Evolutionary conservation across 2,329 filamentous ascomycete species (phyloP), one percentile per base, ranked within the genome.

Genomic region (Zymoseptoria brevis): DNA sequence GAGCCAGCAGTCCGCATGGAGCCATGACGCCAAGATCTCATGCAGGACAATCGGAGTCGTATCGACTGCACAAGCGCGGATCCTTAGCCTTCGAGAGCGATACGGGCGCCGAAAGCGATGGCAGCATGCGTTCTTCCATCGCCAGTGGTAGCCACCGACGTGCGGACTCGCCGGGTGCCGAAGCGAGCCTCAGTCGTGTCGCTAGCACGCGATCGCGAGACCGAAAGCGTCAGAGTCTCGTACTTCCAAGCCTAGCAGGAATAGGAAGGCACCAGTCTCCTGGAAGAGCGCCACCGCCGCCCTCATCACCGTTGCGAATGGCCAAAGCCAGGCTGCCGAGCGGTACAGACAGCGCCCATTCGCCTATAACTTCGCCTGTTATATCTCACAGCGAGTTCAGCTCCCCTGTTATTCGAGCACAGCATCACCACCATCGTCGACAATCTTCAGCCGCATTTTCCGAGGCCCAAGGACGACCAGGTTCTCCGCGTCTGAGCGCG

Each of bases 361-460:
- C 94, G 4, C 94, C 94, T 0, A 88, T 96, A 64, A 87, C 88
- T 1, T 99, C 94, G 1, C 94, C 94, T 1, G 87, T 96, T 73
- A 82, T 96, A 35, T 86, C 89, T 1, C 84, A 85, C 11, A 89
- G 87, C 68, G 93, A 97, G 65, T 89, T 94, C 66, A 85, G 84
- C 58, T 92, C 90, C 5, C 89, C 89, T 13, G 80, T 85, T 48
- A 78, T 88, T 57, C 74, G 85, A 58, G 71, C 73, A 8, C 75
- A 77, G 57, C 78, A 81, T 56, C 80, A 82, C 57, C 61, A 92
- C 67, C 91, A 96, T 72, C 85, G 94, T 60, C 84, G 94, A 60
- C 91, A 96, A 71, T 97, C 94, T 0, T 97, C 94, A 8, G 88
- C 91, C 16, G 88, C 90, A 26, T 88, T 93, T 29, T 95, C 91